These are phyloP conservation scores for Metarhizium album DNA, from an alignment of 2,329 filamentous ascomycete species.

Conservation along the genomic window DNA sequence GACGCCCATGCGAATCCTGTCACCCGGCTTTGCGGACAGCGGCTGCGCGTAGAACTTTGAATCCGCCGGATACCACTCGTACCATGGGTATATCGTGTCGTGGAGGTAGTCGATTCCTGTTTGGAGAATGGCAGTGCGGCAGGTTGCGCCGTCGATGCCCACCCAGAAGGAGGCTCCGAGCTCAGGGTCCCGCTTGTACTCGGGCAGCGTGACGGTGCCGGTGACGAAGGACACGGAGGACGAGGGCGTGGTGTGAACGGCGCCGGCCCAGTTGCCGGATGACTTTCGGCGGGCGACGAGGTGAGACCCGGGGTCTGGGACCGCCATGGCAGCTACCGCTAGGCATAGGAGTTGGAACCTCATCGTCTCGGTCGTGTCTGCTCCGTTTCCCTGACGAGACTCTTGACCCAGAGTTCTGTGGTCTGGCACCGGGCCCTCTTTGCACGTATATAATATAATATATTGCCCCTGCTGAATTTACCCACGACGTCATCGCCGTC, in stretches of 20 bases:
- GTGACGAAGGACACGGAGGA: background rate
- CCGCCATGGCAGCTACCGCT: too few relatives aligned
- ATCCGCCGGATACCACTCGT: slow-evolving; percentile 2
- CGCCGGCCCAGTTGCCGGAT: background rate
- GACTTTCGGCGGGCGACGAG: too few relatives aligned
- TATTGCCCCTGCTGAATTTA: too few relatives aligned
- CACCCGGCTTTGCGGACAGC: background rate
- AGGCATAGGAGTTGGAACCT: too few relatives aligned
- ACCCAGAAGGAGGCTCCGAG: slow-evolving; percentile 5
- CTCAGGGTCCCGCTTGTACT: background rate
- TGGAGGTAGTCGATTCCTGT: slow-evolving; percentile 3
- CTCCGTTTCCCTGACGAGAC: too few relatives aligned
- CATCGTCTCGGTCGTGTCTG: too few relatives aligned
- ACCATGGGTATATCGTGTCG: slow-evolving; percentile 3
- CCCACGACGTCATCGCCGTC: too few relatives aligned
- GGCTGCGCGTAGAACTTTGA: background rate
- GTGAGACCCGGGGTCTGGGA: too few relatives aligned
- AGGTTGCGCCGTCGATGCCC: slow-evolving; percentile 4
- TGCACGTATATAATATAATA: too few relatives aligned
- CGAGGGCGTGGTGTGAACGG: slow-evolving; percentile 2
- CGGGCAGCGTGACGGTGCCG: slow-evolving; percentile 1
- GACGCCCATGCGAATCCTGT: slow-evolving; percentile 1
- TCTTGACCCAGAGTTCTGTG: too few relatives aligned
- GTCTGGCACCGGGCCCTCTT: too few relatives aligned
- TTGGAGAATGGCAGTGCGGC: slow-evolving; percentile 4